Percentiles rank a stretch among this genome's conserved stretches.
Evolutionary conservation across 441 rosid species (phyloP).

Genomic region (Metrosideros polymorpha): DNA sequence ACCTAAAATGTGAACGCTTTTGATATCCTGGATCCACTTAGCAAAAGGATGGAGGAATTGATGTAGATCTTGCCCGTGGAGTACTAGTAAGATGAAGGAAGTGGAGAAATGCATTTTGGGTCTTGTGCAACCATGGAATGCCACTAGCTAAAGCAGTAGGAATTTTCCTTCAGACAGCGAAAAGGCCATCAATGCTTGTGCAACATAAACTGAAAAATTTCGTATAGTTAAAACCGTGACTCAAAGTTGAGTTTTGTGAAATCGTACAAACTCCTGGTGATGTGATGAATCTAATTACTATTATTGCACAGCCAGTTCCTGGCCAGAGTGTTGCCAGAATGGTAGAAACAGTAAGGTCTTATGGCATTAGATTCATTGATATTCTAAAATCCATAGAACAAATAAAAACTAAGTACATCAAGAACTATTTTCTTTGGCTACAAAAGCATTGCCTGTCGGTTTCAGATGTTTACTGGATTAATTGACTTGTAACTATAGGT

Average conservation of each 20-base stretch:
- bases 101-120: neutral
- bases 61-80: neutral
- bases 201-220: neutral
- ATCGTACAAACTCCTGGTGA: neutral
- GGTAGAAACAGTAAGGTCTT: neutral
- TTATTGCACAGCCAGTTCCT: neutral
- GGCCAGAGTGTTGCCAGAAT: neutral
- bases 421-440: neutral
- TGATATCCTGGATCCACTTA: neutral
- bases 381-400: neutral
- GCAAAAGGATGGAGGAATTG: neutral
- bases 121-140: neutral
- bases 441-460: neutral
- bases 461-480: neutral
- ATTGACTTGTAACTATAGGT: slow-evolving; percentile 42
- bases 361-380: neutral
- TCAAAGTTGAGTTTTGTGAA: neutral
- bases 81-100: neutral
- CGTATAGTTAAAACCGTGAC: neutral
- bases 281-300: neutral
- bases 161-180: neutral
- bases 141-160: neutral
- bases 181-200: neutral
- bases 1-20: neutral
- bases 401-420: neutral